A percentile compares a stretch with the other conserved stretches of the same genome.
phyloP scores from a whole-genome alignment of 176 grass and related monocot species.

The Carex pumila region DNA sequence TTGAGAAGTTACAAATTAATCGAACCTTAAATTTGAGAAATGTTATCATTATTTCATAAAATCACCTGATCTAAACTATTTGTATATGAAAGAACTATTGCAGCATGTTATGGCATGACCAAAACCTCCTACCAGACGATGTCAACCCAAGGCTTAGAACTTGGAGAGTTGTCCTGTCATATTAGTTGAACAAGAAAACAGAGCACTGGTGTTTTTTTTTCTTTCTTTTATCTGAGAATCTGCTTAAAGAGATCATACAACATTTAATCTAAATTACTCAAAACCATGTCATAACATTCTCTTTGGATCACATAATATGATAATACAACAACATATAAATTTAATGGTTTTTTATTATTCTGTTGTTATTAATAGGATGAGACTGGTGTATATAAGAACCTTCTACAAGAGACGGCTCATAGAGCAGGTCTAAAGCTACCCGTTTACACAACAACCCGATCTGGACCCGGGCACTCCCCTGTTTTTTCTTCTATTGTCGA shows the following conservation, averaged over 20 bases:
- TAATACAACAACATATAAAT: not conserved
- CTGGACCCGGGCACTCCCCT: slow-evolving; percentile 64
- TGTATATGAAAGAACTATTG: too few species aligned
- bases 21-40: not conserved
- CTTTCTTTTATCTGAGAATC: not conserved
- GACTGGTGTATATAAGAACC: slow-evolving; percentile 95
- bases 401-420: slow-evolving; percentile 87
- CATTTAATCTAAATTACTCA: not conserved
- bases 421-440: slow-evolving; percentile 74
- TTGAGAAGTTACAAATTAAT: not conserved
- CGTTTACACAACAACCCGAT: slow-evolving; percentile 75
- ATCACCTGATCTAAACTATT: not conserved
- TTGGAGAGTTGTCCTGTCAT: too few species aligned
- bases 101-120: too few species aligned
- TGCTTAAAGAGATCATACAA: not conserved
- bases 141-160: too few species aligned
- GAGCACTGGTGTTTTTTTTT: not conserved
- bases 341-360: not conserved
- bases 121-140: too few species aligned
- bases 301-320: not conserved
- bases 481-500: slow-evolving; percentile 68
- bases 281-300: not conserved
- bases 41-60: not conserved
- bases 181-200: not conserved
- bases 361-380: slow-evolving; percentile 48